Percentiles rank a stretch among this genome's conserved stretches.
These are phyloP conservation scores for Pezicula radicicola DNA, from an alignment of 2,329 filamentous ascomycete species.

Conservation along the genomic window DNA sequence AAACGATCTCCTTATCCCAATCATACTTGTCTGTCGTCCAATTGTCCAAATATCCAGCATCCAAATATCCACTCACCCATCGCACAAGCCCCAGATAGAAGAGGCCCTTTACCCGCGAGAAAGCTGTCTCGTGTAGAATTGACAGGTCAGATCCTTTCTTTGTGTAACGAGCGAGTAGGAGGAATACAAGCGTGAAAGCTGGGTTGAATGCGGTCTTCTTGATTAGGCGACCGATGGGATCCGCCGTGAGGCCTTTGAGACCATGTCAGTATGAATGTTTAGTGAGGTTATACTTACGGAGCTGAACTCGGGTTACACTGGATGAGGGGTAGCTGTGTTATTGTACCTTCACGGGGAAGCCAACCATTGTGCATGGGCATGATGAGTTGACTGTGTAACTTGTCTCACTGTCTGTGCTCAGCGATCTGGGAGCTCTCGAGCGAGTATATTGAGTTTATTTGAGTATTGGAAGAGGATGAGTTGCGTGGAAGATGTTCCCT, in stretches of 20 bases:
- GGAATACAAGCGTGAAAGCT: constrained; percentile 57
- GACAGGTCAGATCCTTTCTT: constrained; percentile 53
- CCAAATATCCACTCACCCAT: constrained; percentile 48
- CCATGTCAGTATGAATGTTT: not conserved
- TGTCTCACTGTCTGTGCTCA: too few relatives aligned
- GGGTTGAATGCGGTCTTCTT: constrained; percentile 63
- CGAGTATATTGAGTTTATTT: too few relatives aligned
- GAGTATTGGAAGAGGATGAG: too few relatives aligned
- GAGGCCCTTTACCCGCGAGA: constrained; percentile 50
- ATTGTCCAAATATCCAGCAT: constrained; percentile 45
- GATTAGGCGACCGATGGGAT: constrained; percentile 56
- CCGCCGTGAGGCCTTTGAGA: constrained; percentile 46
- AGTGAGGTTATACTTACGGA: not conserved
- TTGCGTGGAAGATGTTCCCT: too few relatives aligned
- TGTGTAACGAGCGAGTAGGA: constrained; percentile 64
- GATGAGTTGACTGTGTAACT: too few relatives aligned
- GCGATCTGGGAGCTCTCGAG: too few relatives aligned
- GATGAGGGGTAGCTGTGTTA: not conserved
- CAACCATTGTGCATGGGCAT: constrained; percentile 50
- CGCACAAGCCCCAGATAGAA: constrained; percentile 49
- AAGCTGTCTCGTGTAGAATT: constrained; percentile 47
- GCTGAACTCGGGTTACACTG: not conserved
- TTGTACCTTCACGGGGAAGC: constrained; percentile 49
- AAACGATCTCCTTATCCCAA: constrained; percentile 67
- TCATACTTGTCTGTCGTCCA: constrained; percentile 53